Percentiles rank a stretch among this genome's conserved stretches.
Conservation (phyloP, 2,329 filamentous ascomycete species). For the Calonectria montana region DNA sequence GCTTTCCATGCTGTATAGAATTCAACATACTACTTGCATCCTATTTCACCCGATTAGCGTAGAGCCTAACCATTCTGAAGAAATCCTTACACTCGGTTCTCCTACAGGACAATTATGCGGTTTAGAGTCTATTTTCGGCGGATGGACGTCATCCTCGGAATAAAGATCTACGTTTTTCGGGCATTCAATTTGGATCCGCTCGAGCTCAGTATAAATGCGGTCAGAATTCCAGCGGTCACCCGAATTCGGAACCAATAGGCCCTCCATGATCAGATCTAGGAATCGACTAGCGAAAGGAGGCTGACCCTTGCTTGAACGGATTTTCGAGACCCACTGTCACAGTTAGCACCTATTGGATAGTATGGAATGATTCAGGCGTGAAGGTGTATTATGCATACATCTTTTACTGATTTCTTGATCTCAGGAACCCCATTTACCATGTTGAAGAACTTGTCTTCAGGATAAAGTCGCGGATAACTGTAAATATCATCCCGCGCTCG, state of each 20-base stretch:
- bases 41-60: too few relatives aligned
- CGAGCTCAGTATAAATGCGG: not conserved
- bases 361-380: too few relatives aligned
- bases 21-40: too few relatives aligned
- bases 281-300: not conserved
- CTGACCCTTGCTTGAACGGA: not conserved
- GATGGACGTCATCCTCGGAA: too few relatives aligned
- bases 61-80: too few relatives aligned
- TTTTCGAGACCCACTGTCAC: not conserved
- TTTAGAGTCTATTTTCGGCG: not conserved
- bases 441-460: constrained; percentile 8
- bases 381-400: not conserved
- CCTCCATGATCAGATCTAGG: not conserved
- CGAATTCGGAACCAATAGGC: not conserved
- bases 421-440: not conserved
- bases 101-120: too few relatives aligned
- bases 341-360: not conserved
- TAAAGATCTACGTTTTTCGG: not conserved
- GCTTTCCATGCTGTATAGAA: too few relatives aligned
- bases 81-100: too few relatives aligned
- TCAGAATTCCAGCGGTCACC: not conserved
- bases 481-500: not conserved
- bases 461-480: not conserved
- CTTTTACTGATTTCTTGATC: not conserved
- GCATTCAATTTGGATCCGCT: not conserved